Conservation (phyloP, 495 filamentous ascomycete species). For the Xylaria sp. region DNA sequence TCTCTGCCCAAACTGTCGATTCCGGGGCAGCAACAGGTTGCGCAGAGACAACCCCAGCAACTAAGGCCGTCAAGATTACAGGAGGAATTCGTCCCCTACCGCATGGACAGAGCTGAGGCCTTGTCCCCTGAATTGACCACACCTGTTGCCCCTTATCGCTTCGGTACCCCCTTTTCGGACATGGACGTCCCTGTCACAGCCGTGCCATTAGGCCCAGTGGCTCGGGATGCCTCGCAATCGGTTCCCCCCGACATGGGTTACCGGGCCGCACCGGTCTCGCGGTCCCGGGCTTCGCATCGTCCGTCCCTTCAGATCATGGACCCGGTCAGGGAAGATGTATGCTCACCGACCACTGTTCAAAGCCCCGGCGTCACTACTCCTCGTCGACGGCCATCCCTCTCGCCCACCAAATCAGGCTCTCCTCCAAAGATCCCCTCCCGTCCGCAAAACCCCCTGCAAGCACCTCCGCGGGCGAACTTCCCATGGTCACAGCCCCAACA, state of each 20-base stretch:
- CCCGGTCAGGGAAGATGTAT: constrained; percentile 59
- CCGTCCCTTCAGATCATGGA: constrained; percentile 65
- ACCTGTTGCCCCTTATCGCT: constrained; percentile 66
- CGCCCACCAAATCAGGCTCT: constrained; percentile 30
- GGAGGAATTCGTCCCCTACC: constrained; percentile 53
- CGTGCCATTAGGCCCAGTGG: constrained; percentile 69
- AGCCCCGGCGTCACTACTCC: constrained; percentile 34
- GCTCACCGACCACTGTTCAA: constrained; percentile 39
- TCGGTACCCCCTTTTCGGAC: constrained; percentile 83
- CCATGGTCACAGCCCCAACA: constrained; percentile 54
- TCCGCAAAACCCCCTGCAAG: constrained; percentile 45
- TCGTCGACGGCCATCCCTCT: constrained; percentile 32
- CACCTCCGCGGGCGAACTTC: constrained; percentile 56
- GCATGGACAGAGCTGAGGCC: constrained; percentile 58
- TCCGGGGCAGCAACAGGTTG: constrained; percentile 42
- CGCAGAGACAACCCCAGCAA: constrained; percentile 36
- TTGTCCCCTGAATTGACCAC: constrained; percentile 58
- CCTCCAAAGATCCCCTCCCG: constrained; percentile 34
- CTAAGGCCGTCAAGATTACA: constrained; percentile 33
- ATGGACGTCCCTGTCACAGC: constrained; percentile 89
- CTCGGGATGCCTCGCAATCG: constrained; percentile 79
- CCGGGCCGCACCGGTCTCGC: constrained; percentile 56
- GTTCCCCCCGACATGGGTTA: constrained; percentile 92
- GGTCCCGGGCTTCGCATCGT: constrained; percentile 63
- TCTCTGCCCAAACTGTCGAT: constrained; percentile 66